A percentile compares a stretch with the other conserved stretches of the same genome.
phyloP scores from a whole-genome alignment of 352 stramenopile species.

The Pythium periplocum region DNA sequence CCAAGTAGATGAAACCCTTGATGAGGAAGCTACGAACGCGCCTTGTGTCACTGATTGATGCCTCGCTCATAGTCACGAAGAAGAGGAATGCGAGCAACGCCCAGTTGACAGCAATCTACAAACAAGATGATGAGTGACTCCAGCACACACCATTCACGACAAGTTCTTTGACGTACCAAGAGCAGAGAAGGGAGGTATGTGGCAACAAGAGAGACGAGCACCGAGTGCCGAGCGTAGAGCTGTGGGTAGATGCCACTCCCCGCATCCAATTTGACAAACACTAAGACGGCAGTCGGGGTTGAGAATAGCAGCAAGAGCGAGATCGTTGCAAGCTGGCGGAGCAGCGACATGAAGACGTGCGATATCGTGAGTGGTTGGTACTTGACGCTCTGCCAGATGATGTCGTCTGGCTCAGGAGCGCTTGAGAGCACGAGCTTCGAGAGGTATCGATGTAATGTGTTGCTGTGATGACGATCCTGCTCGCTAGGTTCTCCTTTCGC shows the following conservation, averaged over 20 bases:
- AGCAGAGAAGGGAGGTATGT: constrained; percentile 72
- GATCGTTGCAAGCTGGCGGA: constrained; percentile 47
- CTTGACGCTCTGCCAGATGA: constrained; percentile 71
- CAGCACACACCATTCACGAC: too few relatives aligned
- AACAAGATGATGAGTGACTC: not conserved
- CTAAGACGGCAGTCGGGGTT: constrained; percentile 68
- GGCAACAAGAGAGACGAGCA: constrained; percentile 55
- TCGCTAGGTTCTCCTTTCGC: too few relatives aligned
- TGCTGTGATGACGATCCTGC: too few relatives aligned
- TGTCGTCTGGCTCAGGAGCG: constrained; percentile 69
- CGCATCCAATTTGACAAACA: constrained; percentile 80
- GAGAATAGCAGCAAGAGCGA: constrained; percentile 65
- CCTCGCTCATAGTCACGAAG: constrained; percentile 62
- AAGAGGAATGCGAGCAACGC: constrained; percentile 63
- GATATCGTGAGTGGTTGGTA: constrained; percentile 48
- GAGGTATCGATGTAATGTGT: constrained; percentile 20
- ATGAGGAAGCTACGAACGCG: constrained; percentile 67
- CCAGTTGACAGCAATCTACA: constrained; percentile 75
- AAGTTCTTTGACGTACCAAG: constrained; percentile 28
- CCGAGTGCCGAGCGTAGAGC: constrained; percentile 35
- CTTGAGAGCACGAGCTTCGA: constrained; percentile 49
- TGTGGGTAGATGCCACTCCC: constrained; percentile 49
- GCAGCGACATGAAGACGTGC: constrained; percentile 28
- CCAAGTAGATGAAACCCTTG: constrained; percentile 72
- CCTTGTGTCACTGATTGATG: constrained; percentile 56